Evolutionary conservation across 495 filamentous ascomycete genomes (phyloP), one percentile per base, ranked within the genome.

Genomic region (Xylaria castorea): DNA sequence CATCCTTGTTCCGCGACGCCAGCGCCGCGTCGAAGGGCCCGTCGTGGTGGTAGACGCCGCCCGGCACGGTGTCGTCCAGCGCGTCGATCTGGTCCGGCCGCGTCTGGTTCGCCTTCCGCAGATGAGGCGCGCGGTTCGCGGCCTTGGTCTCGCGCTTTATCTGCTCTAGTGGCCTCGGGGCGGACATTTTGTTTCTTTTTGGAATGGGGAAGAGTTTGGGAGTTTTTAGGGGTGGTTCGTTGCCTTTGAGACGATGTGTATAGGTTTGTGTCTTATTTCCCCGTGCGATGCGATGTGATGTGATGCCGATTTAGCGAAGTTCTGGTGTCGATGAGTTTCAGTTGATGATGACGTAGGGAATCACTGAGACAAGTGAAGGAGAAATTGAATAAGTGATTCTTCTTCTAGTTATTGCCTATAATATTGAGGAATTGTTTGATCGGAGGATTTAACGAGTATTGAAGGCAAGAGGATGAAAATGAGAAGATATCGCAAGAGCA

Each of bases 21-120:
- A 92, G 85, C 5, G 92, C 91, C 0, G 96, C 94, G 79, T 99
- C 96, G 74, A 93, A 99, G 0, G 96, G 96, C 0, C 96, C 96
- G 69, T 92, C 93, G 75, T 99, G 96, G 79, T 99, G 96, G 76
- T 97, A 98, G 3, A 80, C 82, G 22, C 85, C 84, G 3, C 85
- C 86, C 2, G 90, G 81, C 9, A 79, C 76, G 1, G 84, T 80
- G 65, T 84, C 81, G 75, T 97, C 96, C 0, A 99, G 87, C 3
- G 85, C 79, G 80, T 99, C 96, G 74, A 99, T 94, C 16, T 85
- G 85, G 77, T 99, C 96, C 0, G 93, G 83, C 40, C 90, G 88
- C 20, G 92, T 89, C 14, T 91, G 83, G 65, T 89, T 88, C 64
- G 86, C 89, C 72, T 88, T 89, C 9, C 88, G 78, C 2, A 92